Base-by-base conservation (phyloP, 2,329 filamentous ascomycete genomes). In the Fusarium cicatricum region DNA sequence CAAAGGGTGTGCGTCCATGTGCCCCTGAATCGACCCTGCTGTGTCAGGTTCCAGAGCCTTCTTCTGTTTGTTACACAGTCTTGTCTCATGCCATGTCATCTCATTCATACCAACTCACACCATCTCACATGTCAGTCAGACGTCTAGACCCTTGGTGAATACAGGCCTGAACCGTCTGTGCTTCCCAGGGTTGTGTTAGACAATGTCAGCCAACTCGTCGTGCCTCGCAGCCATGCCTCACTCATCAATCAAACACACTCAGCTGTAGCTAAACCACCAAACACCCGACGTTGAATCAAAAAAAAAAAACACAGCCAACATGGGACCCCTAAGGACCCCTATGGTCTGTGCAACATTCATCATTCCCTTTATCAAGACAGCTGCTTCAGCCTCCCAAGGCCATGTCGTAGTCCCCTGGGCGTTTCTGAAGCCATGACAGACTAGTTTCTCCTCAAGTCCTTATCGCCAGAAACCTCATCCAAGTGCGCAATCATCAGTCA, bases 41-140 rank as follows among this genome's bases (percentile, higher is more conserved):
- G 46, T 60, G 39, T 33, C 17, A 46, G 29, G 34, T 56, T 56
- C 54, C 40, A 56, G 59, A 52, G 58, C 17, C 33, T 52, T 23
- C 42, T 41, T 49, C 9, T 29, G 32, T n/a, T 16, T 12, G 47
- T 43, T 62, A 42, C 51, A 60, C 41, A 56, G 16, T 4, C 21
- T 37, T 28, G 51, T 51, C 60, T 60, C 55, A 58, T 48, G 19
- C 50, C 59, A 52, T 49, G 45, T 43, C 60, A 62, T 8, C 29
- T 56, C 60, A 50, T 37, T 7, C 21, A 38, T 28, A 31, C 21
- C 21, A 23, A 23, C 21, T 5, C 29, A 42, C 28, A 23, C 38
- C 31, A 31, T 38, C 42, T 21, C 29, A 39, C 42, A 58, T 43
- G 29, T 34, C 29, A 53, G 15, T 32, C 31, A 33, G 19, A 41